Evolutionary conservation across 805 yeast species (phyloP).

Genomic region (Cyberlindnera xishuangbannaensis): DNA sequence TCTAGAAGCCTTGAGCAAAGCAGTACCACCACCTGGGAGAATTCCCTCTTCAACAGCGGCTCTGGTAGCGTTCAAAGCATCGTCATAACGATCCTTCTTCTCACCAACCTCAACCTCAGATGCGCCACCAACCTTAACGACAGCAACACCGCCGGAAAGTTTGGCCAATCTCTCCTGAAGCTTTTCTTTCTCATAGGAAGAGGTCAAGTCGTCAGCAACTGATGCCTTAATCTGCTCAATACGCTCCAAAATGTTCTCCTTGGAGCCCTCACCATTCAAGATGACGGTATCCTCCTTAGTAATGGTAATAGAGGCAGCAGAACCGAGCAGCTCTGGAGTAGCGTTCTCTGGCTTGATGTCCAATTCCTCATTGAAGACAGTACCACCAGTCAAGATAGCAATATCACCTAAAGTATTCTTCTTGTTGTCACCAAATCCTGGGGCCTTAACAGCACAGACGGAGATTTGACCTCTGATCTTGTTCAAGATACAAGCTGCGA

Average conservation of each 20-base stretch:
- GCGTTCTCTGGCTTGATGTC: constrained; percentile 97
- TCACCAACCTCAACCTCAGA: constrained; percentile 98
- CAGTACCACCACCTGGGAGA: constrained; percentile 99
- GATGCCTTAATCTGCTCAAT: constrained; percentile 50
- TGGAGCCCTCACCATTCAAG: constrained; percentile 90
- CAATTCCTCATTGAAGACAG: constrained; percentile 48
- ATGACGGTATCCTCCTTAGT: constrained; percentile 96
- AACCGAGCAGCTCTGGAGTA: constrained; percentile 84
- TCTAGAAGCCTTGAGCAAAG: constrained; percentile 79
- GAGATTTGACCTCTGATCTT: constrained; percentile 98
- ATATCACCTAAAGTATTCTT: constrained; percentile 92
- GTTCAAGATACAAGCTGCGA: constrained; percentile 97
- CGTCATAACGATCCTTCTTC: constrained; percentile 99
- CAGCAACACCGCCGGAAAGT: constrained; percentile 98
- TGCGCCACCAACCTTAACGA: constrained; percentile 94
- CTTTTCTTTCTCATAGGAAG: constrained; percentile 90
- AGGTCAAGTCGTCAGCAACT: constrained; percentile 21
- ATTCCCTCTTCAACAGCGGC: constrained; percentile 99
- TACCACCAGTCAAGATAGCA: constrained; percentile 86
- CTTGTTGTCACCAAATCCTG: constrained; percentile 99
- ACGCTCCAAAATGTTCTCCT: constrained; percentile 80
- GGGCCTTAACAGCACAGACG: constrained; percentile 97
- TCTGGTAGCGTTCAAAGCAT: constrained; percentile 97
- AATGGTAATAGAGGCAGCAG: constrained; percentile 87
- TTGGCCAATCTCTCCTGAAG: constrained; percentile 97